These are phyloP conservation scores for Cyclostephanos tholiformis DNA, from an alignment of 108 stramenopile genomes.

Conservation along the genomic window DNA sequence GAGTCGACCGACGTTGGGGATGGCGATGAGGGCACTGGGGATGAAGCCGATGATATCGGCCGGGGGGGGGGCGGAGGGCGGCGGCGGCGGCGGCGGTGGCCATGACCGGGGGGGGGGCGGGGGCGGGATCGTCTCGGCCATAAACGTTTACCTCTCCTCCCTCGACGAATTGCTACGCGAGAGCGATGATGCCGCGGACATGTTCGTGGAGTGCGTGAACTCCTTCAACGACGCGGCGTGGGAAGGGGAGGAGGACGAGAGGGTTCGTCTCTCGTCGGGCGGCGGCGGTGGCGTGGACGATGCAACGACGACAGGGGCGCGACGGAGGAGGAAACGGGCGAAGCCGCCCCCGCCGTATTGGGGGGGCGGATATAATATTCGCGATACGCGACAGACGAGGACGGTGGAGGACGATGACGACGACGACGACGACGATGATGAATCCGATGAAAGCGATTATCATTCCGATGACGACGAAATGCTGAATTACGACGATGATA, in stretches of 20 bases:
- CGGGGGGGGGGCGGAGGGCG: conserved; percentile 9
- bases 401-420: neutral
- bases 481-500: conserved; percentile 41
- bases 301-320: neutral
- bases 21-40: conserved; percentile 17
- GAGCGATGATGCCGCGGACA: conserved; percentile 32
- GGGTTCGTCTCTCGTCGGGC: neutral
- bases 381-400: conserved; percentile 7
- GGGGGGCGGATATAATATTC: conserved; percentile 37
- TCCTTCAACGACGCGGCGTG: conserved; percentile 9
- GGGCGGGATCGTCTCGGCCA: conserved; percentile 30
- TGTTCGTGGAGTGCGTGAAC: conserved; percentile 42
- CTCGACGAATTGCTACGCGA: conserved; percentile 45
- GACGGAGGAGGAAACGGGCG: conserved; percentile 10
- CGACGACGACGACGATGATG: conserved; percentile 25
- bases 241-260: conserved; percentile 26
- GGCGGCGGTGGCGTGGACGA: conserved; percentile 1
- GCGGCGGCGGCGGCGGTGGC: conserved; percentile 20
- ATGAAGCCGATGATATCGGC: neutral
- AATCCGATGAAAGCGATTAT: no score
- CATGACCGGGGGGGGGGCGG: no score
- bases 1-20: conserved; percentile 9
- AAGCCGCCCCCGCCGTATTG: conserved; percentile 24
- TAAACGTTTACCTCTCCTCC: conserved; percentile 29
- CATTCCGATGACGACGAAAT: conserved; percentile 26